phyloP scores from a whole-genome alignment of 2,329 filamentous ascomycete species.

The Fusarium lyarnte region DNA sequence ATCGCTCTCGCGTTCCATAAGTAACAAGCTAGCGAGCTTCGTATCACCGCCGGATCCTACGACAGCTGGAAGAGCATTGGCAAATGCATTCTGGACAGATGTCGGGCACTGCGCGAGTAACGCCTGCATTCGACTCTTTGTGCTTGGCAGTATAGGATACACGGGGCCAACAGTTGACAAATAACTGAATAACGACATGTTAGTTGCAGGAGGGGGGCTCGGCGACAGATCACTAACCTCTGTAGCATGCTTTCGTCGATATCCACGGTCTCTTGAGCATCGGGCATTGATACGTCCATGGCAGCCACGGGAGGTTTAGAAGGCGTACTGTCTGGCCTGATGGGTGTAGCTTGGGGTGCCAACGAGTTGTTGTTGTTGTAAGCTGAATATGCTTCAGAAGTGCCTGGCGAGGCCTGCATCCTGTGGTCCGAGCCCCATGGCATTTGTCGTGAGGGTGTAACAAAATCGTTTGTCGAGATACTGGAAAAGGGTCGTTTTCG shows the following conservation, averaged over 20 bases:
- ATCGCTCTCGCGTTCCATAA: constrained; percentile 62
- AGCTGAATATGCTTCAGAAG: constrained; percentile 45
- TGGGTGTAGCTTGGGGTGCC: constrained; percentile 56
- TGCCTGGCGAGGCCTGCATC: constrained; percentile 53
- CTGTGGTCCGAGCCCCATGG: constrained; percentile 61
- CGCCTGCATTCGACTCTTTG: constrained; percentile 63
- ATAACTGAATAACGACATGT: constrained; percentile 58
- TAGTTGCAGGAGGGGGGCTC: constrained; percentile 1
- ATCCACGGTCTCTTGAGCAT: constrained; percentile 47
- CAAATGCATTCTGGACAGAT: constrained; percentile 70
- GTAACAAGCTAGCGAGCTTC: constrained; percentile 56
- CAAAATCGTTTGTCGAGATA: constrained; percentile 55
- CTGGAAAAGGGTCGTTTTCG: constrained; percentile 61
- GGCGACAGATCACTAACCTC: constrained; percentile 49
- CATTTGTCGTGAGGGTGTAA: constrained; percentile 54
- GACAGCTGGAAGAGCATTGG: constrained; percentile 68
- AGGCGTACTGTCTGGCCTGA: constrained; percentile 51
- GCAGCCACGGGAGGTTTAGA: constrained; percentile 49
- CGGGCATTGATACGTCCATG: constrained; percentile 50
- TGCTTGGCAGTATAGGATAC: constrained; percentile 72
- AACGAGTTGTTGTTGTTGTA: constrained; percentile 56
- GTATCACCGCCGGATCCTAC: constrained; percentile 53
- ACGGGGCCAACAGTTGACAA: constrained; percentile 71
- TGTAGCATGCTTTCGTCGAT: constrained; percentile 58
- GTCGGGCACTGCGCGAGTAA: constrained; percentile 66